Conservation (phyloP, 192 early-diverging fungal species). For the Linnemannia hyalina region DNA sequence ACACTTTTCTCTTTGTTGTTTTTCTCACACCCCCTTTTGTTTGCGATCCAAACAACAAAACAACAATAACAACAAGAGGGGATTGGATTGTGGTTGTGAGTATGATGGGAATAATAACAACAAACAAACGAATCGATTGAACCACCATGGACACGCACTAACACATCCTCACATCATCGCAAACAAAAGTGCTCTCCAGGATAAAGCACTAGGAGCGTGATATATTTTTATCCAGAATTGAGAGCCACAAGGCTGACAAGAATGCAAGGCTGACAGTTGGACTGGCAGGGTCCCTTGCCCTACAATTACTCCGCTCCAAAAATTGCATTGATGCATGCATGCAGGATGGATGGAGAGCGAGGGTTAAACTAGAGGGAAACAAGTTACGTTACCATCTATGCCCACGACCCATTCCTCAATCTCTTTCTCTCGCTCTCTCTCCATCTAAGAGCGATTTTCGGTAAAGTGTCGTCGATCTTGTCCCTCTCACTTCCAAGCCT, state of each 20-base stretch:
- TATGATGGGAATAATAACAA: neutral
- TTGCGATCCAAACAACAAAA: neutral
- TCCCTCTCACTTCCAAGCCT: neutral
- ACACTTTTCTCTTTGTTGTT: neutral
- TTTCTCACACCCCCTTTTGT: neutral
- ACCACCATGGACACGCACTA: neutral
- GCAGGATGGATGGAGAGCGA: neutral
- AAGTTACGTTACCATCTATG: too few species aligned
- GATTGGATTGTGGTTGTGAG: neutral
- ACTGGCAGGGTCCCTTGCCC: neutral
- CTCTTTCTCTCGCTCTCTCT: too few species aligned
- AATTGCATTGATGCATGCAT: neutral
- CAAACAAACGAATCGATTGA: neutral
- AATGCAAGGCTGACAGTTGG: neutral
- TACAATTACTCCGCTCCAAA: neutral
- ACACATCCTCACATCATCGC: too few species aligned
- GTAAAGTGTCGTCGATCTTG: neutral
- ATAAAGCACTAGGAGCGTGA: neutral
- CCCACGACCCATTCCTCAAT: too few species aligned
- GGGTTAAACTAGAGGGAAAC: too few species aligned
- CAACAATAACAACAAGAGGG: neutral
- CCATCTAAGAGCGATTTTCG: too few species aligned
- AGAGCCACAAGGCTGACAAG: neutral
- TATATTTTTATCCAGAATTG: neutral
- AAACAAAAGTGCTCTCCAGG: too few species aligned